Conservation (phyloP, 176 grass and related monocot species). For the Bonia amplexicaulis region DNA sequence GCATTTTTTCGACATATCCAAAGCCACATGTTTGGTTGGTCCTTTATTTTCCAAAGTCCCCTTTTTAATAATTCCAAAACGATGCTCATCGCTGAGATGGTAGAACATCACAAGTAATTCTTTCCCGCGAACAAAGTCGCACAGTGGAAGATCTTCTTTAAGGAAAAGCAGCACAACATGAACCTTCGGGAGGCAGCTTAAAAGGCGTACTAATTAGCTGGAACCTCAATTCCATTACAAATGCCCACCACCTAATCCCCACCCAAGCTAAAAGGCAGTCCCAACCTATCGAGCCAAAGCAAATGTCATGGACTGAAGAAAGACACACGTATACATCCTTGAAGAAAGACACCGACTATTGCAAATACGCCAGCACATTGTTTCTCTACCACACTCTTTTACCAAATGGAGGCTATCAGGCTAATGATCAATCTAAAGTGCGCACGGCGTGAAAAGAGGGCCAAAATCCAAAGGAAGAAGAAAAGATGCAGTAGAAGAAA, state of each 20-base stretch:
- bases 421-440: not conserved
- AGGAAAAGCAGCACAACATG: not conserved
- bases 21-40: not conserved
- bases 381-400: not conserved
- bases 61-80: not conserved
- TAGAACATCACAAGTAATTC: not conserved
- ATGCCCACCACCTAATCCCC: conserved; percentile 46
- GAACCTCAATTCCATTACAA: conserved; percentile 30
- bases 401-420: not conserved
- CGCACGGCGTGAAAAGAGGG: too few species aligned
- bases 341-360: not conserved
- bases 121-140: not conserved
- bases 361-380: not conserved
- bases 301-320: too few species aligned
- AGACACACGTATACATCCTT: not conserved
- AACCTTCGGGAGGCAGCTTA: not conserved
- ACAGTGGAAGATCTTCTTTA: not conserved
- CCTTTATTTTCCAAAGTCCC: not conserved
- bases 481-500: not conserved
- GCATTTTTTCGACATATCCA: too few species aligned
- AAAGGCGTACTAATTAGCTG: conserved; percentile 44
- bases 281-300: not conserved
- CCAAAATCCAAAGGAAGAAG: not conserved
- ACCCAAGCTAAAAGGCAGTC: not conserved
- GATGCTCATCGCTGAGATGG: not conserved